Evolutionary conservation across 1,284 basidiomycete species (phyloP).

Genomic region (Sanghuangporus sanghuang): DNA sequence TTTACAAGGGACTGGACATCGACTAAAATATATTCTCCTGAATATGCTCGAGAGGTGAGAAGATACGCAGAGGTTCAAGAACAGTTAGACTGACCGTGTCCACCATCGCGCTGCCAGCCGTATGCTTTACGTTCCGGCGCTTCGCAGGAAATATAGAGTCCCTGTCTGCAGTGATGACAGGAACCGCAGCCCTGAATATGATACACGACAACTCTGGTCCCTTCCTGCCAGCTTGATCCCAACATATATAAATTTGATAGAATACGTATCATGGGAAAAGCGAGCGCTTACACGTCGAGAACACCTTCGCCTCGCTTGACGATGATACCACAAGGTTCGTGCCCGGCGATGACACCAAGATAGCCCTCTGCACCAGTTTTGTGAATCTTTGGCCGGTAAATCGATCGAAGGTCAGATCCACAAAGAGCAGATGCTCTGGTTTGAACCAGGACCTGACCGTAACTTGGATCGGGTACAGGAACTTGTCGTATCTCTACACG

Average conservation of each 20-base stretch:
- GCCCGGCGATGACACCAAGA: constrained; percentile 17
- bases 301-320: constrained; percentile 17
- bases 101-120: constrained; percentile 17
- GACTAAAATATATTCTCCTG: constrained; percentile 16
- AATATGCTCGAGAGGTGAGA: not conserved
- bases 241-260: not conserved
- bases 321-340: constrained; percentile 19
- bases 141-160: constrained; percentile 16
- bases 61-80: not conserved
- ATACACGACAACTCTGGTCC: constrained; percentile 17
- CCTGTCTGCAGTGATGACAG: constrained; percentile 15
- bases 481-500: constrained; percentile 7
- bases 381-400: constrained; percentile 17
- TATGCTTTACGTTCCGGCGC: constrained; percentile 13
- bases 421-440: constrained; percentile 17
- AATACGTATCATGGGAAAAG: not conserved
- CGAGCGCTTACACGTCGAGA: constrained; percentile 12
- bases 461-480: constrained; percentile 8
- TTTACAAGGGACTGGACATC: constrained; percentile 15
- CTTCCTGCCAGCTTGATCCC: constrained; percentile 16
- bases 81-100: constrained; percentile 7
- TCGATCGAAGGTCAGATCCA: constrained; percentile 16
- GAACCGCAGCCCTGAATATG: constrained; percentile 19
- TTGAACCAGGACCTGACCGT: constrained; percentile 15
- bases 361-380: constrained; percentile 18